Base-by-base conservation (phyloP, 805 yeast genomes). In the Monosporozyma aerobia region DNA sequence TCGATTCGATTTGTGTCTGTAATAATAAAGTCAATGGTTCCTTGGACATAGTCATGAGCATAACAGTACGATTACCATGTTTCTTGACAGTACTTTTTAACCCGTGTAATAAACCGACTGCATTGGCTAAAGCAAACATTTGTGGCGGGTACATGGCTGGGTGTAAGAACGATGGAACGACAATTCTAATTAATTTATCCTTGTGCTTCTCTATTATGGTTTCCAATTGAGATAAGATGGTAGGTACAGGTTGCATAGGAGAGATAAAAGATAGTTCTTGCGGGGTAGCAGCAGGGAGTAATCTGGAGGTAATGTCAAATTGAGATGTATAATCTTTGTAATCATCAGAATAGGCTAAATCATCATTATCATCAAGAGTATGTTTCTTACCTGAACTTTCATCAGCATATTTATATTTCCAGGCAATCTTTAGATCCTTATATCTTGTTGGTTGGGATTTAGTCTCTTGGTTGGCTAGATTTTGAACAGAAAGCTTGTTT, bases 391-490 rank as follows among this genome's bases (percentile, higher is more conserved):
- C 44, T 14, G 39, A 47, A 2, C 44, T 39, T 45, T 68, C 70
- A 49, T 73, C 72, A 25, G 73, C 73, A 51, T 74, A 69, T 0
- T 92, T 94, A 63, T 90, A 90, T 61, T 97, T 78, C 98, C 98
- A 90, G 1, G 98, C 97, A 59, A 90, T 90, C 63, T 83, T 87
- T 76, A 90, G 72, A 57, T 84, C 87, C 5, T 70, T 56, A 47
- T 58, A 56, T 52, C 66, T 59, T 16, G 60, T 50, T 44, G 64
- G 59, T 25, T 58, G 51, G 22, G 55, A 39, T 29, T 61, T 55
- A 52, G 57, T 55, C 35, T 77, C 78, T 2, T 80, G 68, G 25
- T 39, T 39, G 19, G 43, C 43, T 60, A 85, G 63, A 62, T 87
- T 87, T 32, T 83, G 79, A 3, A 86, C 92, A 53, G 87, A 81